These are phyloP conservation scores for Fusarium sp. DNA, from an alignment of 2,329 filamentous ascomycete species.

Conservation along the genomic window DNA sequence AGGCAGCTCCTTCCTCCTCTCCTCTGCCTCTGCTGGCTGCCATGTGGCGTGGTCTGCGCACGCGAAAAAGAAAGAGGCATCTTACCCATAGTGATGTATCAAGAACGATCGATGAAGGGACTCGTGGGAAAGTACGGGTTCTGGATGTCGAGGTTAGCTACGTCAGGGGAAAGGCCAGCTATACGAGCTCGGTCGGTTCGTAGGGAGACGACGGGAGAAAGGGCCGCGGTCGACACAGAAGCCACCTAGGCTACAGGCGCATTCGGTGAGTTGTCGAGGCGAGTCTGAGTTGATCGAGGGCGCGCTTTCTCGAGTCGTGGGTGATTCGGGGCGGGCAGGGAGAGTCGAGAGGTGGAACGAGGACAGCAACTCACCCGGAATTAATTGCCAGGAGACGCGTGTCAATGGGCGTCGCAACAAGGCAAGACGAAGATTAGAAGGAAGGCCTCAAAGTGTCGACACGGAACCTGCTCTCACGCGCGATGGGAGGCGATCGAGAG, in stretches of 20 bases:
- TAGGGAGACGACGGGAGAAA: conserved; percentile 12
- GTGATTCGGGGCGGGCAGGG: conserved; percentile 9
- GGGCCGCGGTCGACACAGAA: conserved; percentile 2
- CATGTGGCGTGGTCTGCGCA: conserved; percentile 39
- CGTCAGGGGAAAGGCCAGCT: conserved; percentile 42
- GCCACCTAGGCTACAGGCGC: conserved; percentile 14
- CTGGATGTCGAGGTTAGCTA: conserved; percentile 43
- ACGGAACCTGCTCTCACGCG: conserved; percentile 44
- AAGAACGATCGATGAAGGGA: conserved; percentile 51
- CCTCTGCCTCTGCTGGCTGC: conserved; percentile 36
- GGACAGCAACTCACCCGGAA: conserved; percentile 43
- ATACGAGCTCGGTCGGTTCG: conserved; percentile 27
- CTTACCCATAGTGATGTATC: conserved; percentile 59
- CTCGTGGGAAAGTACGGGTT: conserved; percentile 48
- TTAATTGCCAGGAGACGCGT: conserved; percentile 49
- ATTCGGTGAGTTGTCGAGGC: conserved; percentile 7
- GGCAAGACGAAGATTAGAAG: conserved; percentile 45
- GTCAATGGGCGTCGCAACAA: conserved; percentile 48
- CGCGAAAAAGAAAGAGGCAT: conserved; percentile 48
- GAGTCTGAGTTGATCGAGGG: conserved; percentile 24
- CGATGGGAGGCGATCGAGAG: conserved; percentile 44
- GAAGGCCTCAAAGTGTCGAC: conserved; percentile 37
- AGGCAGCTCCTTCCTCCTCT: conserved; percentile 38
- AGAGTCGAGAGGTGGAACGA: conserved; percentile 38
- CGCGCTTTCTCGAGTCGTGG: conserved; percentile 29